Percentiles rank a stretch among this genome's conserved stretches.
These are phyloP conservation scores for Excoecaria cochinchinensis DNA, from an alignment of 345 rosid species.

Conservation along the genomic window DNA sequence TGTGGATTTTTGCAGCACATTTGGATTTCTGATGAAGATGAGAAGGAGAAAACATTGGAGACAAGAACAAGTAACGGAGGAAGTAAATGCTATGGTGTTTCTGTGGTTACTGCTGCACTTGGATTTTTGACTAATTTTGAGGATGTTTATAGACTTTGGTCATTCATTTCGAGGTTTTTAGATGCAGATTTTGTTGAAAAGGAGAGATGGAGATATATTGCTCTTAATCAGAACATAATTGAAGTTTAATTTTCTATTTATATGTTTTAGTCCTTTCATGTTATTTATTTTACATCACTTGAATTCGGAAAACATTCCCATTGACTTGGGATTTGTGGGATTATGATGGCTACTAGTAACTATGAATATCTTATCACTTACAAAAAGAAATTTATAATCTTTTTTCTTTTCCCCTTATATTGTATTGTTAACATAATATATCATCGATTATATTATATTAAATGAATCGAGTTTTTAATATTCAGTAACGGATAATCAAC, in stretches of 20 bases:
- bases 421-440: no score
- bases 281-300: background rate
- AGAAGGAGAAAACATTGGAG: constrained; percentile 29
- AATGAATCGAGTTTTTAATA: no score
- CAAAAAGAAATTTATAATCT: no score
- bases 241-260: constrained; percentile 34
- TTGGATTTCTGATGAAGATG: constrained; percentile 34
- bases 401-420: no score
- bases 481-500: no score
- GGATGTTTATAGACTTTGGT: constrained; percentile 74
- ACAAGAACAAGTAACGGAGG: constrained; percentile 14
- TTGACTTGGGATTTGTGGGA: no score
- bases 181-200: constrained; percentile 96
- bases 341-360: no score
- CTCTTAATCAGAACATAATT: constrained; percentile 60
- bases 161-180: constrained; percentile 68
- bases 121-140: constrained; percentile 78
- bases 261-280: constrained; percentile 15
- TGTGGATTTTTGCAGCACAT: constrained; percentile 48
- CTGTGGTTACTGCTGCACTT: constrained; percentile 58
- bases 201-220: constrained; percentile 78
- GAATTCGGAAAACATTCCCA: background rate
- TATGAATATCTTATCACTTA: no score
- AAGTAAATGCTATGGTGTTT: constrained; percentile 20
- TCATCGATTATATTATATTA: no score